These are phyloP conservation scores for Rhodotorula toruloides DNA, from an alignment of 768 basidiomycete genomes.

Conservation along the genomic window DNA sequence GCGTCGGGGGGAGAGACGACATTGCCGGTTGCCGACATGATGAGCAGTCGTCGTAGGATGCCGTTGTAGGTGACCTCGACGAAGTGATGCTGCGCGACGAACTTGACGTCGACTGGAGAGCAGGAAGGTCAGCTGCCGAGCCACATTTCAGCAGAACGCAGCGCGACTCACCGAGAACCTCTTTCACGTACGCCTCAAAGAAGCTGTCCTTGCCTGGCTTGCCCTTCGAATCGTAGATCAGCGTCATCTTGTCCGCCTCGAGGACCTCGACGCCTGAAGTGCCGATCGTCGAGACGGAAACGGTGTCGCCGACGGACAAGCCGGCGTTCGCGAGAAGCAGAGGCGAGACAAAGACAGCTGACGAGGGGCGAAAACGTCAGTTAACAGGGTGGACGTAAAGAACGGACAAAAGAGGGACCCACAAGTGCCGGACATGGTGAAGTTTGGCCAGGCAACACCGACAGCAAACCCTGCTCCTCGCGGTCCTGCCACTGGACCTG, in stretches of 20 bases:
- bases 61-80: slow-evolving; percentile 37
- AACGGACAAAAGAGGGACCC: not conserved
- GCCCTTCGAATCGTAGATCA: slow-evolving; percentile 35
- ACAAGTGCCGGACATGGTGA: slow-evolving; percentile 23
- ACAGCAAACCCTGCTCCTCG: slow-evolving; percentile 14
- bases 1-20: not conserved
- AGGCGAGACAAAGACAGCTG: slow-evolving; percentile 25
- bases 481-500: no score
- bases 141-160: not conserved
- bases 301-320: not conserved
- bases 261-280: slow-evolving; percentile 23
- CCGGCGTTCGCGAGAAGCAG: slow-evolving; percentile 31
- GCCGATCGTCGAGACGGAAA: slow-evolving; percentile 26
- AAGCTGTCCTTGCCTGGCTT: slow-evolving; percentile 34
- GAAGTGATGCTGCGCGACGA: slow-evolving; percentile 29
- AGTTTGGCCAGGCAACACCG: slow-evolving; percentile 35
- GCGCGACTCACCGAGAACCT: slow-evolving; percentile 23
- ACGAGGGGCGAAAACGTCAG: not conserved
- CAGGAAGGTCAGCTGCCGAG: not conserved
- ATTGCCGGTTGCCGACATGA: slow-evolving; percentile 18
- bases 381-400: no score
- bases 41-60: slow-evolving; percentile 24
- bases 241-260: slow-evolving; percentile 27
- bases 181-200: slow-evolving; percentile 38
- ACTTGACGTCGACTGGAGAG: slow-evolving; percentile 34